These are phyloP conservation scores for Ustilago sp. DNA, from an alignment of 1,284 basidiomycete genomes.

Conservation along the genomic window DNA sequence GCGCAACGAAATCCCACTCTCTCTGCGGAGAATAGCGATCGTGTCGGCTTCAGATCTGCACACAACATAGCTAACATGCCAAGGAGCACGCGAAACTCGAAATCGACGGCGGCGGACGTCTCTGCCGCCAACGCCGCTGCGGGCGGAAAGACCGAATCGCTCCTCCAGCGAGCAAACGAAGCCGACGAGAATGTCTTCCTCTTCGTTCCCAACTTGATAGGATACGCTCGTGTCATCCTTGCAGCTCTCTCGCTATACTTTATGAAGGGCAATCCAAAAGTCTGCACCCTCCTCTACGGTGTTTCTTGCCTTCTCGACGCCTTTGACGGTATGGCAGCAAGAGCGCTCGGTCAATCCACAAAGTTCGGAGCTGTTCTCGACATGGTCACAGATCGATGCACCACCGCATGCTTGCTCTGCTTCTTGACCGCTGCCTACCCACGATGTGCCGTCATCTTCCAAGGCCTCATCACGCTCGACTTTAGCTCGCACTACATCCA, in stretches of 20 bases:
- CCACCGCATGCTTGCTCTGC: constrained; percentile 92
- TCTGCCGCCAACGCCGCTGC: constrained; percentile 30
- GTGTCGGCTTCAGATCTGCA: neutral
- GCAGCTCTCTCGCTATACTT: constrained; percentile 90
- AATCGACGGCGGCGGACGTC: constrained; percentile 36
- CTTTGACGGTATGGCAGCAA: constrained; percentile 93
- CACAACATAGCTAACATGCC: constrained; percentile 20
- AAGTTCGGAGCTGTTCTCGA: constrained; percentile 98
- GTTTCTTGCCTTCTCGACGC: constrained; percentile 95
- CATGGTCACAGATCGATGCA: constrained; percentile 99
- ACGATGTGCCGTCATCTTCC: constrained; percentile 83
- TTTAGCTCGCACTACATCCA: constrained; percentile 99
- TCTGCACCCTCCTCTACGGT: constrained; percentile 89
- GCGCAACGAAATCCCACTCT: neutral
- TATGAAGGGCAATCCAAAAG: constrained; percentile 85
- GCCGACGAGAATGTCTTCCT: constrained; percentile 71
- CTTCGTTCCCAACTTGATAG: constrained; percentile 96
- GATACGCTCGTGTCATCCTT: constrained; percentile 87
- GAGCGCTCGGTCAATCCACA: constrained; percentile 84
- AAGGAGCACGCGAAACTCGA: constrained; percentile 41
- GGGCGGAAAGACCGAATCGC: constrained; percentile 31
- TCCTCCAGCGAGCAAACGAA: constrained; percentile 45
- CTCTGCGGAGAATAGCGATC: neutral
- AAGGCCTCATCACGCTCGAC: constrained; percentile 95
- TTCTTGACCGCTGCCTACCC: constrained; percentile 93